A percentile compares a stretch with the other conserved stretches of the same genome.
Evolutionary conservation across 108 stramenopile species (phyloP).

Genomic region (Stephanodiscus triporus): DNA sequence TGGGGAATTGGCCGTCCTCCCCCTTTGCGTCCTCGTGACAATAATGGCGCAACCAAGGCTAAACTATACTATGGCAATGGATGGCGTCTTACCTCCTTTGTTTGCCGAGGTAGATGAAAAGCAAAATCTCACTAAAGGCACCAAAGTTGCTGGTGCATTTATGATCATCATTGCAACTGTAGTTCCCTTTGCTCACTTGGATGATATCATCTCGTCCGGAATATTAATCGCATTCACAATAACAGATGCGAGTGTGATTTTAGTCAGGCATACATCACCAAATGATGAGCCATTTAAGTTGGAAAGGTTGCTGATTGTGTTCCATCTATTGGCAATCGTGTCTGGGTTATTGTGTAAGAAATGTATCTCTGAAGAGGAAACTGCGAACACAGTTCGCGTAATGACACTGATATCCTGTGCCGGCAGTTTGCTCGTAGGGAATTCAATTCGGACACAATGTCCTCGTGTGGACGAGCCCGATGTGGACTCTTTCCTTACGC

Average conservation of each 20-base stretch:
- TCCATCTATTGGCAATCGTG: slow-evolving; percentile 32
- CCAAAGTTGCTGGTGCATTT: slow-evolving; percentile 60
- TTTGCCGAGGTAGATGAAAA: slow-evolving; percentile 63
- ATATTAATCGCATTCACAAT: slow-evolving; percentile 68
- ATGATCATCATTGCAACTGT: slow-evolving; percentile 78
- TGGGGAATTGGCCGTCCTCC: slow-evolving; percentile 86
- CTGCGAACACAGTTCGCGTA: slow-evolving; percentile 5
- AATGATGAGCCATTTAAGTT: slow-evolving; percentile 26
- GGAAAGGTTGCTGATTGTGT: slow-evolving; percentile 18
- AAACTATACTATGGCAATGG: slow-evolving; percentile 78
- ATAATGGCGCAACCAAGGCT: slow-evolving; percentile 90
- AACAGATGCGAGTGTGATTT: slow-evolving; percentile 60
- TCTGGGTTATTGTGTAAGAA: slow-evolving; percentile 37
- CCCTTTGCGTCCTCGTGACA: slow-evolving; percentile 88
- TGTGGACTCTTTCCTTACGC: slow-evolving; percentile 57
- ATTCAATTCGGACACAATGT: slow-evolving; percentile 28
- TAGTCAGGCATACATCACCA: slow-evolving; percentile 52
- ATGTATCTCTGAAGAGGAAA: slow-evolving; percentile 21
- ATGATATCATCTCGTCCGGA: slow-evolving; percentile 83
- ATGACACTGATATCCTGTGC: slow-evolving; percentile 25
- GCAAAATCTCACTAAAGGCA: slow-evolving; percentile 68
- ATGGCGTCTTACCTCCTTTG: slow-evolving; percentile 78
- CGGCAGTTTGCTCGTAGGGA: slow-evolving; percentile 12
- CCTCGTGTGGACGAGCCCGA: slow-evolving; percentile 11
- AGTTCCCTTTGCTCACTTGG: slow-evolving; percentile 77